Evolutionary conservation across 2,329 filamentous ascomycete species (phyloP), one percentile per base, ranked within the genome.

Genomic region (Arthrobotrys sphaeroides): DNA sequence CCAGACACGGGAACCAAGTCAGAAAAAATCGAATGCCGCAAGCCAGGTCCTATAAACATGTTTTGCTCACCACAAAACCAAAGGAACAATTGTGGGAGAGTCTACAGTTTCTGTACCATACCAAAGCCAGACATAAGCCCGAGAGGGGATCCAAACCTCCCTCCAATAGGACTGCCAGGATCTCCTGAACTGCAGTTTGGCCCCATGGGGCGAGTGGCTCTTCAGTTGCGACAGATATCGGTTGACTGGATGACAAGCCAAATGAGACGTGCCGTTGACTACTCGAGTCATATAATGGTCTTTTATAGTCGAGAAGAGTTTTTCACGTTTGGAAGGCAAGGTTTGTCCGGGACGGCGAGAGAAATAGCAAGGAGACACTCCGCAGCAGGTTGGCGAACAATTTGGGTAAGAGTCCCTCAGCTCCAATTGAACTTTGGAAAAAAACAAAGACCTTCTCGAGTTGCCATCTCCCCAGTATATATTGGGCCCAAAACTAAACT

Each of bases 341-440:
- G 61, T 6, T 47, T 65, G 9, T 65, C 61, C 3, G 13, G 45
- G 9, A 43, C 12, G 10, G 53, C 53, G 40, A 3, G 22, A 18
- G 31, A 38, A 20, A 3, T 59, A 10, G 24, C 53, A 40, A 20
- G n/a, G 9, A 12, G 24, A 10, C 43, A 18, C 43, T n/a, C n/a
- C n/a, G n/a, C n/a, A n/a, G n/a, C n/a, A n/a, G 28, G 62, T 7
- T 66, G 62, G 62, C 22, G 43, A 66, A 66, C 20, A 5, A 66
- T 66, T 28, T 66, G 62, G 62, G 62, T 66, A 57, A 20, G 40
- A 43, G 6, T 60, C 5, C 12, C 33, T 28, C 13, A 40, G n/a
- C 5, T 26, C 9, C 16, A 9, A 18, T 12, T 18, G 6, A 26
- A 7, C 7, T 16, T 6, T 5, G n/a, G n/a, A n/a, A n/a, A n/a